A percentile compares a stretch with the other conserved stretches of the same genome.
Evolutionary conservation across 805 yeast genomes (phyloP).

Genomic region (Clavispora carvajalis): DNA sequence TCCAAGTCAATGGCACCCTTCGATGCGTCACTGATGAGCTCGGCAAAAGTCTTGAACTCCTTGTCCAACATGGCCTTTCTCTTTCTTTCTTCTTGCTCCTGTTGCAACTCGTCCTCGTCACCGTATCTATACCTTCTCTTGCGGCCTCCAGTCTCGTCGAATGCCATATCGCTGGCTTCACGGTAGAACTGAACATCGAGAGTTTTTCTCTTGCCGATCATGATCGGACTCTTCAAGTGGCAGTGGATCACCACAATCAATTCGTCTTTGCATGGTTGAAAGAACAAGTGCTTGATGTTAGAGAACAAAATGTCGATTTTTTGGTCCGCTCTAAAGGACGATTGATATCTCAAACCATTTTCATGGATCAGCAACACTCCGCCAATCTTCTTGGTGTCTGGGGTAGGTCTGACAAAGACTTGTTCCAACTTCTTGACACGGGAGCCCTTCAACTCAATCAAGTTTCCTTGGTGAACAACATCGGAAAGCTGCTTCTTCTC

Average conservation of each 20-base stretch:
- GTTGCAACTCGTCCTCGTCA: slow-evolving; percentile 97
- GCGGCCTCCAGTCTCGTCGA: slow-evolving; percentile 95
- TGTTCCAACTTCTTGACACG: slow-evolving; percentile 84
- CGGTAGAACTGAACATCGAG: slow-evolving; percentile 94
- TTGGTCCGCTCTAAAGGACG: slow-evolving; percentile 79
- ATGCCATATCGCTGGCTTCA: slow-evolving; percentile 93
- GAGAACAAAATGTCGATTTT: slow-evolving; percentile 82
- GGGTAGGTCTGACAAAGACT: slow-evolving; percentile 90
- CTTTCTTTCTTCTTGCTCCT: slow-evolving; percentile 96
- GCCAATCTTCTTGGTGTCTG: slow-evolving; percentile 93
- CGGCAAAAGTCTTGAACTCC: slow-evolving; percentile 86
- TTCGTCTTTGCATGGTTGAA: slow-evolving; percentile 95
- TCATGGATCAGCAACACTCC: slow-evolving; percentile 89
- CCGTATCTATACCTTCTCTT: slow-evolving; percentile 87
- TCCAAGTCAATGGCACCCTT: slow-evolving; percentile 83
- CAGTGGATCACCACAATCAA: slow-evolving; percentile 87
- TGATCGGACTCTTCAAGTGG: slow-evolving; percentile 85
- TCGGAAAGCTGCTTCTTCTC: slow-evolving; percentile 91
- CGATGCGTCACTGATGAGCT: slow-evolving; percentile 83
- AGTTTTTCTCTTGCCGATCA: slow-evolving; percentile 94
- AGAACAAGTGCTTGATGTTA: slow-evolving; percentile 88
- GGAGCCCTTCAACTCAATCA: slow-evolving; percentile 75
- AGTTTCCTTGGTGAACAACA: slow-evolving; percentile 85
- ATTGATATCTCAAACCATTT: slow-evolving; percentile 92
- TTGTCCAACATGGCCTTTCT: slow-evolving; percentile 86